Conservation (phyloP, 108 stramenopile species). For the Pseudonitzschia multiseries region DNA sequence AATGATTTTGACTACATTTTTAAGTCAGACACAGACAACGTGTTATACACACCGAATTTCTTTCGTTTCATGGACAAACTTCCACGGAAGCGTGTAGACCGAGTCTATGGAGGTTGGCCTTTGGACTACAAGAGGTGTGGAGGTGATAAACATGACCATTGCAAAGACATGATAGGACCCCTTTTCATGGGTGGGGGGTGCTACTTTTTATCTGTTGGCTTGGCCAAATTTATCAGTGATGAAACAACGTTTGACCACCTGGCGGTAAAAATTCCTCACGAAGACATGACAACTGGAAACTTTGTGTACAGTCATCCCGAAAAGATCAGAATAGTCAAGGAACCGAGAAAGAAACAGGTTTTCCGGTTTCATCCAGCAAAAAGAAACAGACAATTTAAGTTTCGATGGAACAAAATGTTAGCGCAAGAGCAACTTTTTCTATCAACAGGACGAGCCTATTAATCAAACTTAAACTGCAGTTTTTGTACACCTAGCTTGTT, state of each 20-base stretch:
- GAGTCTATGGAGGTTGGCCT: background rate
- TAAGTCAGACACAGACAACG: slow-evolving; percentile 28
- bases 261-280: slow-evolving; percentile 22
- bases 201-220: slow-evolving; percentile 27
- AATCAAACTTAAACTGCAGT: background rate
- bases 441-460: background rate
- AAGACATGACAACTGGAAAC: slow-evolving; percentile 35
- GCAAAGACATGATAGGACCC: slow-evolving; percentile 18
- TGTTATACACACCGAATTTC: slow-evolving; percentile 20
- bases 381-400: background rate
- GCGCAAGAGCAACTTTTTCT: background rate
- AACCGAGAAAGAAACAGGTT: background rate
- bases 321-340: background rate
- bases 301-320: slow-evolving; percentile 25
- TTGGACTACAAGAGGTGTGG: slow-evolving; percentile 18
- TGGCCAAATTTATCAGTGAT: slow-evolving; percentile 30
- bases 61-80: slow-evolving; percentile 8
- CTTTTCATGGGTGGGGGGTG: slow-evolving; percentile 32
- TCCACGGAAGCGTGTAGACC: background rate
- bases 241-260: slow-evolving; percentile 22
- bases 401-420: slow-evolving; percentile 10
- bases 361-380: background rate
- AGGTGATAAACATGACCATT: slow-evolving; percentile 29
- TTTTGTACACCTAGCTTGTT: no score
- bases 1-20: slow-evolving; percentile 25